These are phyloP conservation scores for Bipolaris oryzae DNA, from an alignment of 2,329 filamentous ascomycete species.

Conservation along the genomic window DNA sequence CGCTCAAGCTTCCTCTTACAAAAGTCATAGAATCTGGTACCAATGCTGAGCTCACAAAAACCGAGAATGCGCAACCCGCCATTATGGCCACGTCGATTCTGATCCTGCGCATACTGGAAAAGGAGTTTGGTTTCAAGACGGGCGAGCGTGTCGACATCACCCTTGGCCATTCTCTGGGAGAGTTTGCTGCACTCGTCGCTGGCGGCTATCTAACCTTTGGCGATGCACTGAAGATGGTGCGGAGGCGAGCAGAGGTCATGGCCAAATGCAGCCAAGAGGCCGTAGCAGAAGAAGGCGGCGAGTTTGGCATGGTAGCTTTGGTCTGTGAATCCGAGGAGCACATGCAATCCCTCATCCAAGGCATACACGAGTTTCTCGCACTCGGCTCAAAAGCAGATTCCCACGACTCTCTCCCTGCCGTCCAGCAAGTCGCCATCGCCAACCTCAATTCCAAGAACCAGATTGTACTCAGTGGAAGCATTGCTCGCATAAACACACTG, in stretches of 20 bases:
- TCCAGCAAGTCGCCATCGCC: slow-evolving; percentile 86
- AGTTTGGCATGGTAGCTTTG: slow-evolving; percentile 93
- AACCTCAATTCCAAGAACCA: slow-evolving; percentile 97
- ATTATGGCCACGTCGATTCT: slow-evolving; percentile 95
- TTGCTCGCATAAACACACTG: slow-evolving; percentile 79
- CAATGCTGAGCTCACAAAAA: slow-evolving; percentile 75
- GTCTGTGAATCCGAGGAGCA: slow-evolving; percentile 81
- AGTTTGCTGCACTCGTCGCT: slow-evolving; percentile 89
- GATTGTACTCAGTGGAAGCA: slow-evolving; percentile 88
- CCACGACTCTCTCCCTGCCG: slow-evolving; percentile 70
- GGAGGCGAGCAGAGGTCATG: slow-evolving; percentile 82
- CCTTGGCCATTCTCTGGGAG: slow-evolving; percentile 88
- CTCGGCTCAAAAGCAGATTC: slow-evolving; percentile 72
- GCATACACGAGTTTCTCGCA: slow-evolving; percentile 80
- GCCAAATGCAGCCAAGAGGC: slow-evolving; percentile 73
- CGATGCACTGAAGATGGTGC: slow-evolving; percentile 79
- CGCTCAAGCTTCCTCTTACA: slow-evolving; percentile 76
- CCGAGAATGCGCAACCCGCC: slow-evolving; percentile 88
- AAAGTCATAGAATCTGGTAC: slow-evolving; percentile 80
- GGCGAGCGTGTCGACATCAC: slow-evolving; percentile 77
- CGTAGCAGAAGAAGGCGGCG: slow-evolving; percentile 70
- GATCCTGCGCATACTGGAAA: slow-evolving; percentile 84
- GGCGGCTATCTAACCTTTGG: slow-evolving; percentile 78
- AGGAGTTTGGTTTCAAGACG: slow-evolving; percentile 79
- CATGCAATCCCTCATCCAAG: slow-evolving; percentile 69